Conservation (phyloP, 1,284 basidiomycete species). For the Coriolopsis trogii region DNA sequence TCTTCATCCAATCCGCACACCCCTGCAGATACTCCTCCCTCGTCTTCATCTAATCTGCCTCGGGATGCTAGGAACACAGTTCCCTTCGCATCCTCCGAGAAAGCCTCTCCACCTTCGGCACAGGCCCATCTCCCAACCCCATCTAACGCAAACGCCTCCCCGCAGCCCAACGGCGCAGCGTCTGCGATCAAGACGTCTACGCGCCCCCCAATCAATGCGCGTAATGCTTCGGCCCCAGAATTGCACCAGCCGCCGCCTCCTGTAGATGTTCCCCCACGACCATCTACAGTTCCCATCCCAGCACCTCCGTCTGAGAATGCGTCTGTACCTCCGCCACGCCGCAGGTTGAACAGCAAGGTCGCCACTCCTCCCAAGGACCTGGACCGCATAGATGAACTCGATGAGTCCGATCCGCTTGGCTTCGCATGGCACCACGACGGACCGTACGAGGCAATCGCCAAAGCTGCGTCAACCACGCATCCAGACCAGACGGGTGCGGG, state of each 20-base stretch:
- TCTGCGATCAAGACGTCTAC: constrained; percentile 6
- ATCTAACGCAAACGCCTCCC: neutral
- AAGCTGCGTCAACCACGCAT: constrained; percentile 13
- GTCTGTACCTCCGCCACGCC: constrained; percentile 19
- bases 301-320: constrained; percentile 1
- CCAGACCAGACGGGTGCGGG: constrained; percentile 10
- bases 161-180: constrained; percentile 1
- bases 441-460: constrained; percentile 61
- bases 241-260: constrained; percentile 22
- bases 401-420: constrained; percentile 70
- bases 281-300: constrained; percentile 23
- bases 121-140: neutral
- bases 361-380: constrained; percentile 43
- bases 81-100: constrained; percentile 1
- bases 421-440: constrained; percentile 62
- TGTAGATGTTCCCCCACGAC: constrained; percentile 25
- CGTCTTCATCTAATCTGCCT: constrained; percentile 14
- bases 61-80: constrained; percentile 1
- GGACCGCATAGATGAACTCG: constrained; percentile 74
- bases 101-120: no score
- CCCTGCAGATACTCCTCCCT: constrained; percentile 19
- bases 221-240: constrained; percentile 32
- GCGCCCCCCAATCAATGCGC: constrained; percentile 20
- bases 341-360: constrained; percentile 26
- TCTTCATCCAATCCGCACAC: constrained; percentile 23